Conservation (phyloP, 2,329 filamentous ascomycete species). For the Aspergillus proliferans region DNA sequence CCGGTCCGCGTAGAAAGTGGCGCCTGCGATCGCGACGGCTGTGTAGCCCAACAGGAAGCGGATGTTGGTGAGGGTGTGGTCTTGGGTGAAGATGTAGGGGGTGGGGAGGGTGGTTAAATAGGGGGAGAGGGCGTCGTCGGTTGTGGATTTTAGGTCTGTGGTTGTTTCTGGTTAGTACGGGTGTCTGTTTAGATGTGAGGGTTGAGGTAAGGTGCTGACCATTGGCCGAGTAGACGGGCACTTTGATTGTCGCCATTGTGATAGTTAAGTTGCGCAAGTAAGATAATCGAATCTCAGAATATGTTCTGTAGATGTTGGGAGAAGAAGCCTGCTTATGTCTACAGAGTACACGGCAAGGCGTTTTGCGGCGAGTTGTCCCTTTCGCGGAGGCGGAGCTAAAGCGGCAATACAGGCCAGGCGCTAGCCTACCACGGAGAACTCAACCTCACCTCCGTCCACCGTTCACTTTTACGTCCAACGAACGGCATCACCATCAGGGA, state of each 20-base stretch:
- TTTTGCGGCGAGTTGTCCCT: slow-evolving; percentile 35
- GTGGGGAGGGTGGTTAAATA: slow-evolving; percentile 80
- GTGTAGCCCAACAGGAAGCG: slow-evolving; percentile 77
- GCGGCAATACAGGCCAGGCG: slow-evolving; percentile 10
- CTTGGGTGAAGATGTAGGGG: slow-evolving; percentile 62
- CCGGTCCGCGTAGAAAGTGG: slow-evolving; percentile 87
- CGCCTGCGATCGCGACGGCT: slow-evolving; percentile 71
- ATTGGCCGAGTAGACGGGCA: slow-evolving; percentile 41
- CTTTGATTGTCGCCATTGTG: slow-evolving; percentile 28
- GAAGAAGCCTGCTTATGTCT: not conserved
- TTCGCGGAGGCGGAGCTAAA: slow-evolving; percentile 20
- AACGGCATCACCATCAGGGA: not conserved
- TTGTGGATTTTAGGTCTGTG: slow-evolving; percentile 89
- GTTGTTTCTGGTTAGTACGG: not conserved
- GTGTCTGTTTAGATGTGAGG: not conserved
- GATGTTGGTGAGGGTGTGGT: slow-evolving; percentile 73
- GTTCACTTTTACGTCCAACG: not conserved
- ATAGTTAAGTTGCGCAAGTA: not conserved
- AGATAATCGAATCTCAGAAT: not conserved
- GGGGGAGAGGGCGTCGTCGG: slow-evolving; percentile 87
- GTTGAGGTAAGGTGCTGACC: slow-evolving; percentile 25
- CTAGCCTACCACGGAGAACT: not conserved
- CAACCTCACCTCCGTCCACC: not conserved
- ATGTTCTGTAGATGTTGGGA: not conserved
- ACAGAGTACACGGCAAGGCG: not conserved